Percentiles rank a stretch among this genome's conserved stretches.
These are phyloP conservation scores for Thyridium curvatum DNA, from an alignment of 2,329 filamentous ascomycete species.

Conservation along the genomic window DNA sequence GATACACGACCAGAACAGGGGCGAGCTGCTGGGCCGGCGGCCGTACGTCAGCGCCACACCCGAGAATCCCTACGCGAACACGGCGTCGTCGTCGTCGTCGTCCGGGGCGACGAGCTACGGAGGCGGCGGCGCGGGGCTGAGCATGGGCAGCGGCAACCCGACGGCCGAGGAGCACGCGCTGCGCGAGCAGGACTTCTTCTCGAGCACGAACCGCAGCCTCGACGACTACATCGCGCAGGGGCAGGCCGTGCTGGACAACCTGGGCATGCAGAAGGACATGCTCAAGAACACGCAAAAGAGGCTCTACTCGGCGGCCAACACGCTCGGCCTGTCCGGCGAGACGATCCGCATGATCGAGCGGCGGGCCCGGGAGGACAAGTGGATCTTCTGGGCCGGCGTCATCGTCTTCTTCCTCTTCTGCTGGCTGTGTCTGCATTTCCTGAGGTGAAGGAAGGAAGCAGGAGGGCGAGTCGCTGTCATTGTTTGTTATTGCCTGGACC, in stretches of 20 bases:
- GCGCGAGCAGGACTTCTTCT: constrained; percentile 83
- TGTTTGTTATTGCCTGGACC: no score
- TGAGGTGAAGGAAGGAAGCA: constrained; percentile 63
- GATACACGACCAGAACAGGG: constrained; percentile 58
- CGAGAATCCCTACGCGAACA: constrained; percentile 84
- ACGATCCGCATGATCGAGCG: constrained; percentile 96
- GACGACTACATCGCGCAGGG: constrained; percentile 93
- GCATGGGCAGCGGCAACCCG: constrained; percentile 53
- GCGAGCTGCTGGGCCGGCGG: constrained; percentile 78
- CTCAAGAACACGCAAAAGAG: constrained; percentile 89
- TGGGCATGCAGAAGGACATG: constrained; percentile 87
- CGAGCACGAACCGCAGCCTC: constrained; percentile 72
- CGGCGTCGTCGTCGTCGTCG: constrained; percentile 23
- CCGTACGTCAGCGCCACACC: constrained; percentile 75
- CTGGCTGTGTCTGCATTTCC: constrained; percentile 80
- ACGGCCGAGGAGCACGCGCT: constrained; percentile 76
- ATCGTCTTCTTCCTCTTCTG: constrained; percentile 81
- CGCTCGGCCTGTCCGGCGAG: constrained; percentile 85
- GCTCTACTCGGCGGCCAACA: constrained; percentile 90
- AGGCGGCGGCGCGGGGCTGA: constrained; percentile 24
- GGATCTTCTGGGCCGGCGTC: constrained; percentile 90
- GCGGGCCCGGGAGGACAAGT: constrained; percentile 89
- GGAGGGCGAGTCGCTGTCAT: no score
- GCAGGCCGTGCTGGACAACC: constrained; percentile 80
- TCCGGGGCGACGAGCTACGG: constrained; percentile 13